These are phyloP conservation scores for Boletus semigastroideus DNA, from an alignment of 1,284 basidiomycete species.

Conservation along the genomic window DNA sequence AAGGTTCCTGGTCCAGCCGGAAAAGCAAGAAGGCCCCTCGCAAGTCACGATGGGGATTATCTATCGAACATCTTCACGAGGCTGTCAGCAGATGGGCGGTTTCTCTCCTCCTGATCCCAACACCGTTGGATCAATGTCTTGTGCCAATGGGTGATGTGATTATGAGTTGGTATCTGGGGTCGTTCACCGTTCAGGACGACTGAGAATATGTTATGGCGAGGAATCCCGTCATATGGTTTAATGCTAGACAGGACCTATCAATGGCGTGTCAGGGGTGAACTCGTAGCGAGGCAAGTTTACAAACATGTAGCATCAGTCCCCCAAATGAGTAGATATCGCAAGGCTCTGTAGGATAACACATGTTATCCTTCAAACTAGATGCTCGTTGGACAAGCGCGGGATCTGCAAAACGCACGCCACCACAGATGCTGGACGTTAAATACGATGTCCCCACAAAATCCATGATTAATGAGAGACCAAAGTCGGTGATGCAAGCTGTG, in stretches of 20 bases:
- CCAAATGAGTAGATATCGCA: slow-evolving; percentile 36
- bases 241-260: slow-evolving; percentile 25
- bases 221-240: slow-evolving; percentile 21
- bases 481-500: slow-evolving; percentile 33
- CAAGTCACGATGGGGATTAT: background rate
- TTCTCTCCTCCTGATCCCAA: slow-evolving; percentile 19
- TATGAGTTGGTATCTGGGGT: slow-evolving; percentile 13
- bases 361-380: background rate
- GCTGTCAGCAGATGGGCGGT: slow-evolving; percentile 16
- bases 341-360: slow-evolving; percentile 21
- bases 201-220: background rate
- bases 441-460: slow-evolving; percentile 37
- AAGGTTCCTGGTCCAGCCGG: no score
- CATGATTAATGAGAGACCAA: slow-evolving; percentile 37
- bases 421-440: slow-evolving; percentile 32
- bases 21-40: background rate
- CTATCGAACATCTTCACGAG: slow-evolving; percentile 16
- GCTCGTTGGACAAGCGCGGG: slow-evolving; percentile 31
- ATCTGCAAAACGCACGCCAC: slow-evolving; percentile 36
- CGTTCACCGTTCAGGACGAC: slow-evolving; percentile 11
- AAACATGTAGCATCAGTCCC: slow-evolving; percentile 30
- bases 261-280: slow-evolving; percentile 10
- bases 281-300: slow-evolving; percentile 2
- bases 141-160: slow-evolving; percentile 5
- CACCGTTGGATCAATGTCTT: slow-evolving; percentile 17